phyloP scores from a whole-genome alignment of 2,329 filamentous ascomycete genomes.

The Grosmannia serpens region DNA sequence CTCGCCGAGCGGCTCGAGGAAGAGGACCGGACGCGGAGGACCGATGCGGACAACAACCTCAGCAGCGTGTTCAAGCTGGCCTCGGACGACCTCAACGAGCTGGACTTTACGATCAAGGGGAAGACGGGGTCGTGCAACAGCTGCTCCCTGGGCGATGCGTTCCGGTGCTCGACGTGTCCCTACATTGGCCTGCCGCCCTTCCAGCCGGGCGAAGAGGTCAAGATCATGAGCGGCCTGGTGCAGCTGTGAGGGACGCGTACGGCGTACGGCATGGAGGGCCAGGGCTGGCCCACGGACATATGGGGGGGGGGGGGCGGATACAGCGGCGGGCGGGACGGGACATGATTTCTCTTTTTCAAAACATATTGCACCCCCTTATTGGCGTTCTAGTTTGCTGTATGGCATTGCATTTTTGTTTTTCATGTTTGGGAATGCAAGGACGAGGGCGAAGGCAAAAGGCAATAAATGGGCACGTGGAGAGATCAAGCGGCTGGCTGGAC shows the following conservation, averaged over 20 bases:
- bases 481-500: not conserved
- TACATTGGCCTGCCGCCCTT: conserved; percentile 91
- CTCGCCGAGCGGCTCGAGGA: conserved; percentile 73
- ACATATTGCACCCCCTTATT: not conserved
- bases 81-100: conserved; percentile 69
- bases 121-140: conserved; percentile 86
- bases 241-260: conserved; percentile 47
- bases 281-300: not conserved
- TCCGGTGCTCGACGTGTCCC: conserved; percentile 61
- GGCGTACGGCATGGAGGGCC: not conserved
- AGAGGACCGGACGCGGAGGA: conserved; percentile 50
- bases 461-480: not conserved
- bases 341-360: not conserved
- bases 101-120: conserved; percentile 96
- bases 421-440: not conserved
- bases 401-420: not conserved
- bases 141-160: conserved; percentile 86
- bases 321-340: not conserved
- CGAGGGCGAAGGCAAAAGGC: not conserved
- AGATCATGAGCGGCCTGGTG: conserved; percentile 72
- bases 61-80: conserved; percentile 52
- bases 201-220: conserved; percentile 91
- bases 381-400: not conserved
- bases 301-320: not conserved
- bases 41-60: conserved; percentile 20